Evolutionary conservation across 106 monocot genomes (phyloP).

Genomic region (Posidonia australis): DNA sequence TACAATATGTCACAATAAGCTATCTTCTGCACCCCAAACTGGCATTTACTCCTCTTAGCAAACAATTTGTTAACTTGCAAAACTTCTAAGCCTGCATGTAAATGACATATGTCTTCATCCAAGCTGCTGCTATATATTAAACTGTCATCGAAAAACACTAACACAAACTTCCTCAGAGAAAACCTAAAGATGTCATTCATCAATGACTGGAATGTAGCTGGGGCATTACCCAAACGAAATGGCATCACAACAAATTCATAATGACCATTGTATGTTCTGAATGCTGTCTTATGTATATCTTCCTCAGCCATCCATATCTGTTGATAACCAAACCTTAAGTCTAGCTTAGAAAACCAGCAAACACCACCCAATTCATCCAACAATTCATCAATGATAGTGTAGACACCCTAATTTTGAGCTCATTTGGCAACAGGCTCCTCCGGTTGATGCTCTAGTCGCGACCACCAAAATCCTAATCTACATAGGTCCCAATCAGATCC

Average conservation of each 20-base stretch:
- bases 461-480: too few relatives aligned
- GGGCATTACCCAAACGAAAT: conserved; percentile 7
- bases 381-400: conserved; percentile 1
- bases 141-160: conserved; percentile 14
- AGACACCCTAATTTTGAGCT: too few relatives aligned
- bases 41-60: too few relatives aligned
- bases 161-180: neutral
- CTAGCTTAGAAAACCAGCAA: neutral
- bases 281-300: too few relatives aligned
- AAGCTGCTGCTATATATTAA: neutral
- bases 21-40: neutral
- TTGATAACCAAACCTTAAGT: neutral
- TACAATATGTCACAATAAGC: conserved; percentile 15
- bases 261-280: neutral
- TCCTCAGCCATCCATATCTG: too few relatives aligned
- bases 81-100: neutral
- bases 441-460: too few relatives aligned
- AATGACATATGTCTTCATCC: neutral
- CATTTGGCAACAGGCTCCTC: too few relatives aligned
- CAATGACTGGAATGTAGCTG: conserved; percentile 1
- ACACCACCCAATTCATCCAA: neutral
- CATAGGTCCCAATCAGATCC: too few relatives aligned
- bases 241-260: conserved; percentile 7
- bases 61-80: neutral
- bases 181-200: conserved; percentile 5